Conservation (phyloP, 805 yeast species). For the Wickerhamiella galacta region DNA sequence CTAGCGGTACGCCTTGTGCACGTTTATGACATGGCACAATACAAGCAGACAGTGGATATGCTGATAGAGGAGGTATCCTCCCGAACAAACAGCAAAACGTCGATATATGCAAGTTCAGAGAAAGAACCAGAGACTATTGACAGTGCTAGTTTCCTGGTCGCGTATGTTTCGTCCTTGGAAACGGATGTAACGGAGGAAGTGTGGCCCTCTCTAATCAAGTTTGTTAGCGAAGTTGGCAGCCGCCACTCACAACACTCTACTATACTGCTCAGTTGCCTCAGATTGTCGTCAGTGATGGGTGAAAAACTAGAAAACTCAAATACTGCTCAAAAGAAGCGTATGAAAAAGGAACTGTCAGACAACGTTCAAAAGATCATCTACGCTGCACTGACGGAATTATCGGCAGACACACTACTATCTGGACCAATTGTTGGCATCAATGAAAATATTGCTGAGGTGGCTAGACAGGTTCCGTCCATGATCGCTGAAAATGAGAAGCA, state of each 20-base stretch:
- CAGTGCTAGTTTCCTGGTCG: constrained; percentile 23
- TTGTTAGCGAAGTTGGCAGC: constrained; percentile 40
- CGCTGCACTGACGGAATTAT: constrained; percentile 16
- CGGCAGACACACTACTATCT: constrained; percentile 5
- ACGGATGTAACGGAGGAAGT: constrained; percentile 67
- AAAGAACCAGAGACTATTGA: not conserved
- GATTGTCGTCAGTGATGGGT: constrained; percentile 28
- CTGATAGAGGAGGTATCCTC: constrained; percentile 6
- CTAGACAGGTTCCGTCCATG: too few species aligned
- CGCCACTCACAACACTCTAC: constrained; percentile 32
- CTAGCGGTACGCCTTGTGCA: constrained; percentile 14
- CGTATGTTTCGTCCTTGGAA: constrained; percentile 50
- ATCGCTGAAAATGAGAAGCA: constrained; percentile 48
- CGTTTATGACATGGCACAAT: constrained; percentile 13
- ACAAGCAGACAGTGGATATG: constrained; percentile 11
- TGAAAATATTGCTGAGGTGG: constrained; percentile 27
- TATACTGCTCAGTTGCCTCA: constrained; percentile 37
- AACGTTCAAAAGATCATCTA: constrained; percentile 22
- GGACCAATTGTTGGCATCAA: constrained; percentile 16
- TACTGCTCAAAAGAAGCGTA: constrained; percentile 43
- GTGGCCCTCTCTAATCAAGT: constrained; percentile 41
- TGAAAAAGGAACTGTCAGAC: constrained; percentile 41
- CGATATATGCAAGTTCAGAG: not conserved
- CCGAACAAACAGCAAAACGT: not conserved
- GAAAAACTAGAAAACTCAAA: constrained; percentile 40